Base-by-base conservation (phyloP, 495 filamentous ascomycete species). In the Xylaria intraflava region DNA sequence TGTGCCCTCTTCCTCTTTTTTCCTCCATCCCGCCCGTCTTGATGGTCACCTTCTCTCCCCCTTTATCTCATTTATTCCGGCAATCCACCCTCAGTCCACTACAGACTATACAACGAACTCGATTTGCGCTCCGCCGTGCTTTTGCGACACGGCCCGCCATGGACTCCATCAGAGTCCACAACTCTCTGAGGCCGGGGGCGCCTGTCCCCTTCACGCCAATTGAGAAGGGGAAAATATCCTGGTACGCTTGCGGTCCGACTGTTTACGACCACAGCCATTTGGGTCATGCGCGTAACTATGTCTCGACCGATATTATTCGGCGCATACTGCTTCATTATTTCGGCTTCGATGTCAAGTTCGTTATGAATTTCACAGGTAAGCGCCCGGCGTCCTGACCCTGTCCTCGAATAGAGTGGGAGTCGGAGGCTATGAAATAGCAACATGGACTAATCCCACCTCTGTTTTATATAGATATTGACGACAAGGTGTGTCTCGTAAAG, bases 261-360 rank as follows among this genome's bases (percentile, higher is more conserved):
- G 89, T 94, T 16, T 97, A 95, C 66, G 90, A 95, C 65, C 85
- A 89, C 70, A 80, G 87, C 52, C 89, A 96, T 79, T 69, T 96
- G 35, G 92, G 91, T 20, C 91, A 96, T 71, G 89, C 89, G 10
- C 76, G 90, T 48, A 98, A 95, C 72, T 96, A 96, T 85, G 88
- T 96, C 48, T 87, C 82, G 27, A 94, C 89, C 14, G 93, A 97
- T 69, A 93, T 98, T 41, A 83, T 97, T 55, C 81, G 91, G 33
- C 79, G 93, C 61, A 89, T 96, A 58, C 72, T 97, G 71, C 69
- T 75, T 56, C 84, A 95, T 64, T 92, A 94, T 69, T 95, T 96
- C 65, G 81, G 82, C 40, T 95, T 84, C 67, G 76, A 90, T 29
- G 83, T 97, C 50, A 80, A 85, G 39, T 96, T 95, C 76, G 89